phyloP scores from a whole-genome alignment of 805 yeast species.

The Ogataea polymorpha region DNA sequence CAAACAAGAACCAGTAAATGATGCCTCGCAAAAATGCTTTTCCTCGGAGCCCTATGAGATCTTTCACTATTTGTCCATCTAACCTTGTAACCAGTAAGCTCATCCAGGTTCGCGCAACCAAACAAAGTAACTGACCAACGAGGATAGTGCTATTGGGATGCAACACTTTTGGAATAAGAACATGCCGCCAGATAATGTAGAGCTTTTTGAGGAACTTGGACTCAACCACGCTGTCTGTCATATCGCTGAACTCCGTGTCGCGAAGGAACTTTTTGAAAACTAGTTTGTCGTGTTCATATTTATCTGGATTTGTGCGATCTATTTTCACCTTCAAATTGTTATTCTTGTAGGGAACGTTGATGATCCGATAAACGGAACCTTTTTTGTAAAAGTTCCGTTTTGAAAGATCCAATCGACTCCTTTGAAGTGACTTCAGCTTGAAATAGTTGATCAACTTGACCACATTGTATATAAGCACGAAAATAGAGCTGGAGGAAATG shows the following conservation, averaged over 20 bases:
- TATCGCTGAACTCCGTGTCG: conserved; percentile 21
- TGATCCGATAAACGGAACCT: conserved; percentile 31
- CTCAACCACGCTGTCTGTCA: conserved; percentile 25
- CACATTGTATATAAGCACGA: conserved; percentile 23
- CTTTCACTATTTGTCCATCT: conserved; percentile 90
- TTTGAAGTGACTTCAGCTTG: conserved; percentile 7
- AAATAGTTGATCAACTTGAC: conserved; percentile 25
- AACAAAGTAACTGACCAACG: conserved; percentile 66
- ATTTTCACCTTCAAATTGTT: conserved; percentile 40
- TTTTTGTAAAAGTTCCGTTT: conserved; percentile 7
- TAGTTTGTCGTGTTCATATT: conserved; percentile 54
- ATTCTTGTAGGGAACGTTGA: conserved; percentile 47
- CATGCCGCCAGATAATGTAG: conserved; percentile 65
- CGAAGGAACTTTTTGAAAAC: conserved; percentile 45
- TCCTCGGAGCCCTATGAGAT: conserved; percentile 79
- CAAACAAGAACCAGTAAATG: conserved; percentile 83
- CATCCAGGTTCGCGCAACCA: conserved; percentile 81
- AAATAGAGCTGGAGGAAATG: conserved; percentile 23
- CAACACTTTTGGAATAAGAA: conserved; percentile 71
- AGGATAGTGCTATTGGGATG: conserved; percentile 66
- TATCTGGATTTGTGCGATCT: conserved; percentile 46
- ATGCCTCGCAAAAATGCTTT: conserved; percentile 72
- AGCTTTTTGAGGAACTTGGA: conserved; percentile 72
- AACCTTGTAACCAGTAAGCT: conserved; percentile 80
- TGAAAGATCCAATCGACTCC: not conserved